Base-by-base conservation (phyloP, 1,139 yeast species). In the Yamadazyma trypodendri region DNA sequence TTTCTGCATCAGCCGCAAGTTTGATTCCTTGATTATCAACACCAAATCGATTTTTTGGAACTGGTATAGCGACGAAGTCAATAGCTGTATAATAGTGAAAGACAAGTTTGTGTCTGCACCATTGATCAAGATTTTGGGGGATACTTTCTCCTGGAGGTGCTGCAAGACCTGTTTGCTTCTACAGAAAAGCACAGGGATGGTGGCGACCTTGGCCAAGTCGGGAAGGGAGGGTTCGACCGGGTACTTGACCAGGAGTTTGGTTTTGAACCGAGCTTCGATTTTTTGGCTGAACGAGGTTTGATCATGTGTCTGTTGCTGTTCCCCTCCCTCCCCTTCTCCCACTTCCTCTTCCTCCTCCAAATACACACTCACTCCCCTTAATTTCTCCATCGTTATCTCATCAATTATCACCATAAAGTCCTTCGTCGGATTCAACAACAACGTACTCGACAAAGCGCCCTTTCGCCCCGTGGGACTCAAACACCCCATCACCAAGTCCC, bases 91-190 rank as follows among this genome's bases (percentile, higher is more conserved):
- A 6, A 71, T 38, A 1, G 73, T 68, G 35, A 52, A 49, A 0
- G 73, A 75, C 24, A 69, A 48, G 36, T 58, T 55, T 6, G 76
- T 68, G 43, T 71, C 75, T 4, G 66, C 77, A 10, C 77, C 77
- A 48, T 71, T 69, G 37, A 71, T 65, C 32, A 71, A 52, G 8
- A 71, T 49, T 33, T 58, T 64, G 10, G 61, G 58, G n/a, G 13
- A n/a, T 18, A 51, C 38, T 1, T 37, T 25, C 20, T 55, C 45
- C 3, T 35, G 29, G 31, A 62, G 51, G 41, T 63, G 59, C 18
- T 55, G 46, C 27, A 69, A 58, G 3, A 65, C 62, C 42, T 67
- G 72, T 41, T 64, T 65, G 29, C 73, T 68, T 31, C 68, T 56
- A 41, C 69, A 65, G 41, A 62, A 71, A 17, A 61, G 52, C n/a